Conservation (phyloP, 257 asterid species). For the Coffea eugenioides region DNA sequence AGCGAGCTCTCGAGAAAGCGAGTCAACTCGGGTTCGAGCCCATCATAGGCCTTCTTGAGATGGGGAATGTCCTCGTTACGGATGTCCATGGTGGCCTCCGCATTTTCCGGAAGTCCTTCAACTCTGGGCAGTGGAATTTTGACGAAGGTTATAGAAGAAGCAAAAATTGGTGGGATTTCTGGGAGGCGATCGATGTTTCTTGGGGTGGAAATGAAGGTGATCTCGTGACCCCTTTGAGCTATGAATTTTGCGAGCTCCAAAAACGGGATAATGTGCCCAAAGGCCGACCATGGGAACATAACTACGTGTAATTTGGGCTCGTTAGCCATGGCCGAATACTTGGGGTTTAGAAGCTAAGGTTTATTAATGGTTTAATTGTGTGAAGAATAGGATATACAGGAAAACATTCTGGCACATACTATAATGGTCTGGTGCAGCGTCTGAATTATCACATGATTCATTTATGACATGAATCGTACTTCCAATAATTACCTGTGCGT, state of each 20-base stretch:
- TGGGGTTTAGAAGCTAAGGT: background rate
- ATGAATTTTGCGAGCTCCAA: conserved; percentile 31
- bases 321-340: background rate
- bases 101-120: conserved; percentile 24
- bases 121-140: conserved; percentile 24
- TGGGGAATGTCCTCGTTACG: background rate
- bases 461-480: too few species aligned
- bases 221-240: conserved; percentile 32
- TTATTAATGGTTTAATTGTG: too few species aligned
- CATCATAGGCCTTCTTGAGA: conserved; percentile 36
- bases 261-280: conserved; percentile 41
- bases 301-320: conserved; percentile 16
- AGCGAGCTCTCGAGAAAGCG: conserved; percentile 8
- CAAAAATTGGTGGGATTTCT: conserved; percentile 11
- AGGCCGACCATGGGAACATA: conserved; percentile 42
- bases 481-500: too few species aligned
- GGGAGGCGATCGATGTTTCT: conserved; percentile 36
- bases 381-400: too few species aligned
- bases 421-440: too few species aligned
- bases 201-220: conserved; percentile 32
- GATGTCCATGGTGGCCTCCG: conserved; percentile 36
- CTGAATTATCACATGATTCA: too few species aligned
- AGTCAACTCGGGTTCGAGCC: conserved; percentile 9
- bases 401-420: too few species aligned
- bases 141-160: conserved; percentile 19